Percentiles rank a stretch among this genome's conserved stretches.
Conservation (phyloP, 306 rosid species). For the Sicyos edulis region DNA sequence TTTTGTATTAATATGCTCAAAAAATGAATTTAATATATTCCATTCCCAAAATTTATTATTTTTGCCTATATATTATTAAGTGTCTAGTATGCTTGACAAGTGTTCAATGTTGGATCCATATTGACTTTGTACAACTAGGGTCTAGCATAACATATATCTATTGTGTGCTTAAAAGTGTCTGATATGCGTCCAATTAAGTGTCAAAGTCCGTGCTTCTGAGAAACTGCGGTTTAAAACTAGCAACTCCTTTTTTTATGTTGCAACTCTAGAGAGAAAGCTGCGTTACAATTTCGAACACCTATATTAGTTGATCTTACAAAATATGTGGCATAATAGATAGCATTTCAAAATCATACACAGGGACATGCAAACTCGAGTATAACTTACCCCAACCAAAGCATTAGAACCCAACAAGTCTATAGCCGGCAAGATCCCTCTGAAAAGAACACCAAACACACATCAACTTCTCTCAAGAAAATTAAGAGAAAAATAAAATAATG, state of each 20-base stretch:
- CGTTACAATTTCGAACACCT: background rate
- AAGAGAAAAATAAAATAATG: background rate
- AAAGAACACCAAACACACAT: conserved; percentile 27
- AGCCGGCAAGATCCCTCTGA: conserved; percentile 88
- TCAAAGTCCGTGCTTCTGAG: too few relatives aligned
- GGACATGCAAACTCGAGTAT: background rate
- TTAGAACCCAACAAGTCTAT: conserved; percentile 43
- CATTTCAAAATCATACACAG: conserved; percentile 15
- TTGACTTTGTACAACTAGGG: too few relatives aligned
- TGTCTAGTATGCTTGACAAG: too few relatives aligned
- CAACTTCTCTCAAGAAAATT: conserved; percentile 25
- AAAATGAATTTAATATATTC: too few relatives aligned
- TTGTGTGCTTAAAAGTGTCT: too few relatives aligned
- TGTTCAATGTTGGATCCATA: too few relatives aligned
- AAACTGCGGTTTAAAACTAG: background rate
- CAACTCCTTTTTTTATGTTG: background rate
- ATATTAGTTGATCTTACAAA: background rate
- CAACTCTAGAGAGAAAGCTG: background rate
- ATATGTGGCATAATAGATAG: background rate
- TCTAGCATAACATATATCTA: too few relatives aligned
- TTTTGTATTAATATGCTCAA: too few relatives aligned
- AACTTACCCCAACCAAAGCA: conserved; percentile 61
- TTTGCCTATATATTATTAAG: too few relatives aligned
- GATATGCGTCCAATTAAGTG: too few relatives aligned
- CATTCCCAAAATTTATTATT: too few relatives aligned